Base-by-base conservation (phyloP, 441 rosid species). In the Capsella rubella region DNA sequence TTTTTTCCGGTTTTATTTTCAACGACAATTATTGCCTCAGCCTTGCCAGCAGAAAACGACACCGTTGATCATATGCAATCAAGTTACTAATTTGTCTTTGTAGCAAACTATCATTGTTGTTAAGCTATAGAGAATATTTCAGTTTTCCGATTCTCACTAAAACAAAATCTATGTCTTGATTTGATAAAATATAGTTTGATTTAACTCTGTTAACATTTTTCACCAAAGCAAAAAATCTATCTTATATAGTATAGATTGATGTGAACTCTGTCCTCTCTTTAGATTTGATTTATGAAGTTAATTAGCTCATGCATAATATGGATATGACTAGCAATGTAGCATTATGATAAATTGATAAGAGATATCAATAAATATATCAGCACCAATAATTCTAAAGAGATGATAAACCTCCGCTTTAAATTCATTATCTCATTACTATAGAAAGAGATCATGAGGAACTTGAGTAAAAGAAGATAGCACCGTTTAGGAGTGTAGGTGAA, bases 401-500 rank as follows among this genome's bases (percentile, higher is more conserved):
- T 8, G 8, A 15, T 8, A 15, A 15, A 15, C 18, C 12, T 16
- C 11, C 12, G 5, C 52, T 47, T 47, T 47, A 47, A 16, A 47
- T 8, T 49, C 51, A 21, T 47, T 47, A 47, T 8, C 11, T 47
- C 3, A 16, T 8, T 47, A 47, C 0, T 21, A 21, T 49, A 8
- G 1, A 49, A 49, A 49, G 28, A 9, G 28, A 16, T 49, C 50
- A 60, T 6, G 51, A 8, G 50, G 18, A 27, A 60, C 50, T 12
- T 60, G 50, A 21, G 32, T 25, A 39, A 59, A 59, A 10, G 18
- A 39, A 27, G 35, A 35, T 6, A 32, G 8, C 51, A 61, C 66
- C 37, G 51, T 61, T 61, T 42, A 1, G 50, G 1, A 42, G 66
- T 42, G 50, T 42, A 43, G 66, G 52, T 61, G 52, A 60, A 60